A percentile compares a stretch with the other conserved stretches of the same genome.
Evolutionary conservation across 371 early-diverging fungal species (phyloP).

Genomic region (Rhizopus microsporus): DNA sequence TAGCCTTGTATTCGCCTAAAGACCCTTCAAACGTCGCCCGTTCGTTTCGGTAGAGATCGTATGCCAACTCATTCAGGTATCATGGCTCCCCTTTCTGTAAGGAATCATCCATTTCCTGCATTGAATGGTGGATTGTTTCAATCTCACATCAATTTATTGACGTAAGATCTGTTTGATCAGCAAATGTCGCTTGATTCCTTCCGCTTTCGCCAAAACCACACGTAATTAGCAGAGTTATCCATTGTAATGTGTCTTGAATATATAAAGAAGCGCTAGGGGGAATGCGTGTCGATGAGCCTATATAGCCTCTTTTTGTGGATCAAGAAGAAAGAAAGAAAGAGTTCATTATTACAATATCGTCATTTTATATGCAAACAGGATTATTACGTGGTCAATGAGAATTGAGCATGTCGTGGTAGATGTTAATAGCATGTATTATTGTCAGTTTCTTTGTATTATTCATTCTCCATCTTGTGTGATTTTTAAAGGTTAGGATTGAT

Average conservation of each 20-base stretch:
- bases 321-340: too few species aligned
- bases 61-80: constrained; percentile 11
- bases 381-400: constrained; percentile 9
- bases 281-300: constrained; percentile 7
- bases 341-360: too few species aligned
- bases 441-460: too few species aligned
- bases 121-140: not conserved
- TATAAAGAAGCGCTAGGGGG: constrained; percentile 1
- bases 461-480: too few species aligned
- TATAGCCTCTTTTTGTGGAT: constrained; percentile 10
- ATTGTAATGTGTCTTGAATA: constrained; percentile 10
- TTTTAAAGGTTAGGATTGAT: too few species aligned
- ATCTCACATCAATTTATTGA: constrained; percentile 11
- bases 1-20: constrained; percentile 10
- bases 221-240: constrained; percentile 15
- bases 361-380: too few species aligned
- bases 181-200: not conserved
- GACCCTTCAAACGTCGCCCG: constrained; percentile 17
- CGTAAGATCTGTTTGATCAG: constrained; percentile 6
- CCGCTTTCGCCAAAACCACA: constrained; percentile 6
- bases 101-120: not conserved
- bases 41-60: constrained; percentile 4
- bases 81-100: not conserved
- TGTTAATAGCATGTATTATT: too few species aligned
- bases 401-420: not conserved